Conservation (phyloP, 2,329 filamentous ascomycete genomes). For the Penicillium nordicum region DNA sequence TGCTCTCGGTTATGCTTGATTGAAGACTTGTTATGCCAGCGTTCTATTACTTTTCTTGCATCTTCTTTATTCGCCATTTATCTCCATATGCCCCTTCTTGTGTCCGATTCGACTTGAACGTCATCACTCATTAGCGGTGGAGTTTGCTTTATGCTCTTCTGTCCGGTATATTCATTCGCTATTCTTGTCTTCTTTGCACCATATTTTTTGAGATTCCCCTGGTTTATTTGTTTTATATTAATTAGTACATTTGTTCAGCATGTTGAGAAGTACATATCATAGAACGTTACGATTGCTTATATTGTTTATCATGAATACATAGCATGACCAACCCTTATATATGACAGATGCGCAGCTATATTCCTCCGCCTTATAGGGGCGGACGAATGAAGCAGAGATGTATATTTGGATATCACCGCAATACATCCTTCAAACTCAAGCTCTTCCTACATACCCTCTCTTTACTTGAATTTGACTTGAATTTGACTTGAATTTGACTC, state of each 20-base stretch:
- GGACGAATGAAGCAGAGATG: background rate
- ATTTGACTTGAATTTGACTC: background rate
- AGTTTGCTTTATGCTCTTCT: constrained; percentile 25
- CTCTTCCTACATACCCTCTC: background rate
- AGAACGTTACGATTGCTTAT: constrained; percentile 7
- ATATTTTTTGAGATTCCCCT: constrained; percentile 24
- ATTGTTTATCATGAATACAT: background rate
- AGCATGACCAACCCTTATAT: background rate
- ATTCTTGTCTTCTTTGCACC: constrained; percentile 11
- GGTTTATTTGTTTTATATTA: constrained; percentile 6
- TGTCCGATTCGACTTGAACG: constrained; percentile 3
- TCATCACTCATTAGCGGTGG: constrained; percentile 26
- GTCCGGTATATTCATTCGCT: constrained; percentile 20
- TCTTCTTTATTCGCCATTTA: background rate
- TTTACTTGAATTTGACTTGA: background rate
- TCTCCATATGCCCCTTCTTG: constrained; percentile 4
- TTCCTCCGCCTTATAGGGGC: background rate
- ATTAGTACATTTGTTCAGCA: constrained; percentile 18
- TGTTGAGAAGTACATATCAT: constrained; percentile 21
- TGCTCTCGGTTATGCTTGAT: constrained; percentile 39
- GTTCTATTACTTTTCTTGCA: constrained; percentile 1
- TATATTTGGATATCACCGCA: background rate
- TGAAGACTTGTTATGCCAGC: background rate
- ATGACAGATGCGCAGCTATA: background rate
- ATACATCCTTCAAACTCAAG: background rate